phyloP scores from a whole-genome alignment of 768 basidiomycete genomes.

The Cystofilobasidium capitatum region DNA sequence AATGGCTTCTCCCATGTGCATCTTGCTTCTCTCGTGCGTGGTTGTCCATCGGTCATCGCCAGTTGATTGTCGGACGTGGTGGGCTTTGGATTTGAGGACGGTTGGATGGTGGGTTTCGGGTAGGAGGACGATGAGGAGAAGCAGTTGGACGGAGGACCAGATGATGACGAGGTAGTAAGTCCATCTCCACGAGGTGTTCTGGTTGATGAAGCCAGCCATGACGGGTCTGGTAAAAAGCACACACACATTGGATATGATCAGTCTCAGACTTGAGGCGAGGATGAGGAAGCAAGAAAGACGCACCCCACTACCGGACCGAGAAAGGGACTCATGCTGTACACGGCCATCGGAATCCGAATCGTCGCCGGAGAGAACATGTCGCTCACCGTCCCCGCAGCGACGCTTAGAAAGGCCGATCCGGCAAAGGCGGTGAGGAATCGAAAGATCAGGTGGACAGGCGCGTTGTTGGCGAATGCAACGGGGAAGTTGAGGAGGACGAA shows the following conservation, averaged over 20 bases:
- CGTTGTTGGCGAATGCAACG: constrained; percentile 61
- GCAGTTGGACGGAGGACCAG: constrained; percentile 54
- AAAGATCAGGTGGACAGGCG: constrained; percentile 56
- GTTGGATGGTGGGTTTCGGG: constrained; percentile 65
- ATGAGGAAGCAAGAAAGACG: constrained; percentile 47
- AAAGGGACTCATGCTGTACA: constrained; percentile 52
- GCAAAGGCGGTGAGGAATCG: constrained; percentile 49
- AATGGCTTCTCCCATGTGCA: constrained; percentile 47
- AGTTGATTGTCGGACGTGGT: constrained; percentile 48
- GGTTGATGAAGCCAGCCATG: neutral
- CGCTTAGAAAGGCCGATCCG: constrained; percentile 53
- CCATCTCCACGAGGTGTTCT: constrained; percentile 49
- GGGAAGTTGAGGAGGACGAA: constrained; percentile 61
- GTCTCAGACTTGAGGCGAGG: no score
- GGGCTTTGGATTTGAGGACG: constrained; percentile 54
- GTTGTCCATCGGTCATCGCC: constrained; percentile 52
- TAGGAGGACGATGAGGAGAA: constrained; percentile 51
- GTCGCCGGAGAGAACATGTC: constrained; percentile 46
- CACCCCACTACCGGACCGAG: constrained; percentile 47
- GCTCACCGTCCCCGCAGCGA: constrained; percentile 54
- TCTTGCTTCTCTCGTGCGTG: constrained; percentile 50
- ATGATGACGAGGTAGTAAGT: constrained; percentile 62
- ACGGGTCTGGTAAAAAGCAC: neutral
- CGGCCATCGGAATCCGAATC: constrained; percentile 47
- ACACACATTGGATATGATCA: no score